Conservation (phyloP, 2,329 filamentous ascomycete species). For the Pseudogymnoascus sp. region DNA sequence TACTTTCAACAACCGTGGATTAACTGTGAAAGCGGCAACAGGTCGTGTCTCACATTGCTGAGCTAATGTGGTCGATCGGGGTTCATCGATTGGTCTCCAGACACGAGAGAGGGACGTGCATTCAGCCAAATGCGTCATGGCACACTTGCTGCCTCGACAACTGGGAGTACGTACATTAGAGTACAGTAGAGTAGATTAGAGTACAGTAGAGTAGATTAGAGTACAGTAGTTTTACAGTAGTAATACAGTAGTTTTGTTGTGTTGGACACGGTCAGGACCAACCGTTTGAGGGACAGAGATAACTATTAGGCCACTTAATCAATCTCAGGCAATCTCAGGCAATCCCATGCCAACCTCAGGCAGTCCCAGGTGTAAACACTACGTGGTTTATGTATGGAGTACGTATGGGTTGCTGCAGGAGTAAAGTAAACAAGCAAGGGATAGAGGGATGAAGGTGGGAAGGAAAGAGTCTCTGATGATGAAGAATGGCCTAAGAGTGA, state of each 20-base stretch:
- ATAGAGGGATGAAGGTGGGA: not conserved
- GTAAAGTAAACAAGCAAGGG: constrained; percentile 4
- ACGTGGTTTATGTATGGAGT: not conserved
- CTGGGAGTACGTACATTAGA: not conserved
- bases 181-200: not conserved
- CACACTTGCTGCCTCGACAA: not conserved
- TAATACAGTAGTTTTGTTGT: not conserved
- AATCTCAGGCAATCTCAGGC: not conserved
- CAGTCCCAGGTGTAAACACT: not conserved
- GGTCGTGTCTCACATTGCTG: not conserved
- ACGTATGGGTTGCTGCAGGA: constrained; percentile 4
- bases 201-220: not conserved
- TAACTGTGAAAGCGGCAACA: constrained; percentile 6
- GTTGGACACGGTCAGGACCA: not conserved
- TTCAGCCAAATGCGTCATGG: constrained; percentile 5
- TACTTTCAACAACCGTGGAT: not conserved
- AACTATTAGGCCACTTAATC: not conserved
- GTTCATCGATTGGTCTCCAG: constrained; percentile 6
- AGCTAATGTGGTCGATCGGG: not conserved
- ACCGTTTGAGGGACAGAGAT: not conserved
- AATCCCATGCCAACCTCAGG: not conserved
- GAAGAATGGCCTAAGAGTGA: not conserved
- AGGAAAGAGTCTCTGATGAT: not conserved
- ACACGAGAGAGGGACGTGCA: not conserved
- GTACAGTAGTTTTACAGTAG: not conserved